Conservation (phyloP, 2,329 filamentous ascomycete genomes). For the Aspergillus bombycis region DNA sequence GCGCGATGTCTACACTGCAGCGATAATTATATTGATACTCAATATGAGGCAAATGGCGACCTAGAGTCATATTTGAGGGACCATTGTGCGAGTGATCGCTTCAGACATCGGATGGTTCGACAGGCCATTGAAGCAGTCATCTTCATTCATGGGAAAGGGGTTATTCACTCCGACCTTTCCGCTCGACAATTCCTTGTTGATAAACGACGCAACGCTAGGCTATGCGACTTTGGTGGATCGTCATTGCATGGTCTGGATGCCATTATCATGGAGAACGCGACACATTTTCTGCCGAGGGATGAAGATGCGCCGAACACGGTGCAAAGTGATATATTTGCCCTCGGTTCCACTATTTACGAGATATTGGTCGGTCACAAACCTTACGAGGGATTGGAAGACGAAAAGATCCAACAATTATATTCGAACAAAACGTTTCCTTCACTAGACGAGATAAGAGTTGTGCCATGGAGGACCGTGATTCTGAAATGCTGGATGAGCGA, state of each 20-base stretch:
- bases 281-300: background rate
- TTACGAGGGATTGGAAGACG: background rate
- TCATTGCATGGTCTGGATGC: background rate
- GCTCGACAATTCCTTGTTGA: background rate
- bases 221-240: background rate
- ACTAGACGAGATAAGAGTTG: background rate
- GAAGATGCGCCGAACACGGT: background rate
- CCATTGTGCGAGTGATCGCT: background rate
- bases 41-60: background rate
- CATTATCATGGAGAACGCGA: background rate
- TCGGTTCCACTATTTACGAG: background rate
- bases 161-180: background rate
- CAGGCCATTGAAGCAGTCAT: background rate
- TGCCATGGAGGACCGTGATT: background rate
- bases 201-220: background rate
- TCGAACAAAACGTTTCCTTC: background rate
- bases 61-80: background rate
- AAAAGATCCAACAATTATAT: background rate
- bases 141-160: background rate
- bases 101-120: background rate
- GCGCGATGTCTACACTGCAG: background rate
- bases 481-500: background rate
- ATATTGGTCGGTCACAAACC: background rate
- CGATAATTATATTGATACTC: background rate
- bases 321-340: background rate